Evolutionary conservation across 192 early-diverging fungal genomes (phyloP), one percentile per base, ranked within the genome.

Genomic region (Helicostylum pulchrum): DNA sequence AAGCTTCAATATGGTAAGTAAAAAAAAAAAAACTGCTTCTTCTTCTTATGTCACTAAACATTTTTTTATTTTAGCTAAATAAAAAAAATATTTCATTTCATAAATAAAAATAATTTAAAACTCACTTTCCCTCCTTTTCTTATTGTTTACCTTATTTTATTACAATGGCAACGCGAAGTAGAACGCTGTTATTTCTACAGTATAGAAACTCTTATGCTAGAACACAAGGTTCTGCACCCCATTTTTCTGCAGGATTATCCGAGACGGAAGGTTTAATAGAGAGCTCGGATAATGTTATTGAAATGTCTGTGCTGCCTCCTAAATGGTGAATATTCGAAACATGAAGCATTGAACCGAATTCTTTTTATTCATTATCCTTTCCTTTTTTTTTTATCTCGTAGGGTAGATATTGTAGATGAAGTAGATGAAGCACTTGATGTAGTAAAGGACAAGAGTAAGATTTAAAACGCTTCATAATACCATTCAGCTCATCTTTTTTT

Each of bases 371-470:
- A 10, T 10, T 39, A 9, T 39, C 6, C 9, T 39, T 39, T 39
- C 9, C 6, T 10, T 39, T 39, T 39, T 10, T 39, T 39, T 39
- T 39, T 39, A 55, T 17, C 12, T 5, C 12, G 34, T 67, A 93
- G 90, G 93, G 87, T 92, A 8, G 94, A 96, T 75, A 83, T 93
- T 55, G 92, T 94, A 7, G 93, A 95, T 47, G 93, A 96, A 71
- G 88, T 96, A 17, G 78, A 83, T 65, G 85, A 88, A 53, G 78
- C 81, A 51, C 61, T 89, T 34, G 85, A 88, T 5, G 79, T 78
- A 39, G 85, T 92, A 14, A 83, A 84, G 31, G 76, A 79, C 68
- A 82, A 88, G 66, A 82, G 85, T 85, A 73, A 65, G 54, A 58
- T 26, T 1, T 46, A 32, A n/a, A 60, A n/a, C 11, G 12, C 3